Conservation (phyloP, 345 rosid species). For the Syzygium oleosum region DNA sequence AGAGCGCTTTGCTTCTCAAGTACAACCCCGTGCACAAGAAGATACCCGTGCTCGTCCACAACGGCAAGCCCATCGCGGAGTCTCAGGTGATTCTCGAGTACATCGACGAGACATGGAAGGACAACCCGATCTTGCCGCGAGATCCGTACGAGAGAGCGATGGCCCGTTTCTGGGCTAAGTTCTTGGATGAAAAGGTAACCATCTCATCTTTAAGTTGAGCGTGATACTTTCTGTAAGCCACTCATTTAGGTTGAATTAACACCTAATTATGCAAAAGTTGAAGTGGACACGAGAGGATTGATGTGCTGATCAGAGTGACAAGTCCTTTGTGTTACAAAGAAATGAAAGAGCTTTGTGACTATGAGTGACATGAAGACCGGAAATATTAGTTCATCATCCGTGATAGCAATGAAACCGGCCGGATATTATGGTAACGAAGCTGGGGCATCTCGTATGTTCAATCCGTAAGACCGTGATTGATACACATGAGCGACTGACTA, state of each 20-base stretch:
- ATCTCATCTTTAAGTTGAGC: neutral
- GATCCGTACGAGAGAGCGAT: slow-evolving; percentile 34
- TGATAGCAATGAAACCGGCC: neutral
- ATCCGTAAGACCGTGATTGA: neutral
- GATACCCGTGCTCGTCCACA: slow-evolving; percentile 40
- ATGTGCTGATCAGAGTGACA: neutral
- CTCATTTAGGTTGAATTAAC: neutral
- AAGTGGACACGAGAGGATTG: neutral
- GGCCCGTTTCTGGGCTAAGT: slow-evolving; percentile 50
- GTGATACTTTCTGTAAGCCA: neutral
- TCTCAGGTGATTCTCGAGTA: slow-evolving; percentile 42
- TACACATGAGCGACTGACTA: neutral
- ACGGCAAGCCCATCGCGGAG: slow-evolving; percentile 25
- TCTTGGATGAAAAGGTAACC: slow-evolving; percentile 36
- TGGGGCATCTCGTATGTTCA: neutral
- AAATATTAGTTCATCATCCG: neutral
- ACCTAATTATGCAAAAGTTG: neutral
- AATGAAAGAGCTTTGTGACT: too few relatives aligned
- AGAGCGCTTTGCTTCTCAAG: slow-evolving; percentile 31
- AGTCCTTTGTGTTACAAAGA: too few relatives aligned
- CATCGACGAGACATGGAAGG: slow-evolving; percentile 45
- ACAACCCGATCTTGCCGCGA: slow-evolving; percentile 27
- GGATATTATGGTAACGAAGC: too few relatives aligned
- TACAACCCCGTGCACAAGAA: slow-evolving; percentile 43
- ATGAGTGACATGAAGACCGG: neutral